A percentile compares a stretch with the other conserved stretches of the same genome.
These are phyloP conservation scores for Cutaneotrichosporon arboriforme DNA, from an alignment of 1,284 basidiomycete species.

Conservation along the genomic window DNA sequence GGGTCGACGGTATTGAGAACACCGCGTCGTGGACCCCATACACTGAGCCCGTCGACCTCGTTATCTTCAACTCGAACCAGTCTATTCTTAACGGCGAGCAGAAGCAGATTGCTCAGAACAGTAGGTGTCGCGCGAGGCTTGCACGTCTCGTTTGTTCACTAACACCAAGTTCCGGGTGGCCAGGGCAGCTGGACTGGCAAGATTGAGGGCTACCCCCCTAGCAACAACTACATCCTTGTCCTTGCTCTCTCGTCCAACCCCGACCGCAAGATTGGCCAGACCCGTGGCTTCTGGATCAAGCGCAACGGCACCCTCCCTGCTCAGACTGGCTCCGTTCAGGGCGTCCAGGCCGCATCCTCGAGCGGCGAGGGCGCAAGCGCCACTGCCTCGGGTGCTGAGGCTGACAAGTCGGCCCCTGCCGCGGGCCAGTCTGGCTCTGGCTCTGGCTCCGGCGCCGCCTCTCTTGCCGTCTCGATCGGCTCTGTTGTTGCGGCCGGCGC, in stretches of 20 bases:
- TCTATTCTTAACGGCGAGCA: constrained; percentile 1
- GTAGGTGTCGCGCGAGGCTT: background rate
- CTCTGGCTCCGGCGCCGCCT: constrained; percentile 6
- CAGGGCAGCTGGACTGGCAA: constrained; percentile 21
- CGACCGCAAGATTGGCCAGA: constrained; percentile 14
- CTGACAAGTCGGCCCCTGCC: constrained; percentile 21
- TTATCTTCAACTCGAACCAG: constrained; percentile 15
- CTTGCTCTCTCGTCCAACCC: constrained; percentile 8
- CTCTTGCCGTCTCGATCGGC: constrained; percentile 22
- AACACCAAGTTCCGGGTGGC: constrained; percentile 15
- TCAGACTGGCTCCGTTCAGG: constrained; percentile 7
- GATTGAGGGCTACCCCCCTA: constrained; percentile 17
- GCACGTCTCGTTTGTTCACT: no score
- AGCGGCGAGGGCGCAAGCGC: constrained; percentile 12
- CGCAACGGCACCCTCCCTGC: constrained; percentile 13
- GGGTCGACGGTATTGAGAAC: constrained; percentile 11
- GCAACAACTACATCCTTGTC: constrained; percentile 20
- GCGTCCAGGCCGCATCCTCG: constrained; percentile 19
- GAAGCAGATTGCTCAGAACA: constrained; percentile 7
- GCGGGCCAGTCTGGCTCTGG: constrained; percentile 14
- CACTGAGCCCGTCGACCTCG: constrained; percentile 9
- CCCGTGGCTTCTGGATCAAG: constrained; percentile 15
- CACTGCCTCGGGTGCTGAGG: constrained; percentile 11
- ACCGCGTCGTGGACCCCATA: constrained; percentile 9
- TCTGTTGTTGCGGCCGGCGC: constrained; percentile 24